These are phyloP conservation scores for Suillus brevipes DNA, from an alignment of 768 basidiomycete genomes.

Conservation along the genomic window DNA sequence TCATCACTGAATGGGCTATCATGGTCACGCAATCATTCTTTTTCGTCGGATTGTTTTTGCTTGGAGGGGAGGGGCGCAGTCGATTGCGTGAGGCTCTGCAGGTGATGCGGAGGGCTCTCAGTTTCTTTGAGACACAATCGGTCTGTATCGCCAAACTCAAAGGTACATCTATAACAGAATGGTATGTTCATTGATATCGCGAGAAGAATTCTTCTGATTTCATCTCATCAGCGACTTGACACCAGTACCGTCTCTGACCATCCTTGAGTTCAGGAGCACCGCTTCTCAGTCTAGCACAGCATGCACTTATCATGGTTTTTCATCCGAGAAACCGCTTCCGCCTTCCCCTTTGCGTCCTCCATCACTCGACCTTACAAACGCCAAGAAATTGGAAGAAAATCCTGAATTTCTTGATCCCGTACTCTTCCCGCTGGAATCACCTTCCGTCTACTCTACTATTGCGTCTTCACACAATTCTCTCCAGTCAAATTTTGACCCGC, in stretches of 20 bases:
- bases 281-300: slow-evolving; percentile 14
- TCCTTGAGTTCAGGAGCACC: slow-evolving; percentile 24
- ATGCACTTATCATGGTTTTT: slow-evolving; percentile 8
- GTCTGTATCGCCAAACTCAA: neutral
- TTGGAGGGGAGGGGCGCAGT: slow-evolving; percentile 38
- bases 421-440: slow-evolving; percentile 26
- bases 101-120: neutral
- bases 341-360: slow-evolving; percentile 7
- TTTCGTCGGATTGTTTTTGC: slow-evolving; percentile 59
- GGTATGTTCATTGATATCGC: neutral
- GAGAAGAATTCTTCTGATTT: slow-evolving; percentile 10
- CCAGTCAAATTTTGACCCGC: slow-evolving; percentile 27
- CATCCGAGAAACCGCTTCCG: slow-evolving; percentile 12
- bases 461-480: slow-evolving; percentile 36
- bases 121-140: neutral
- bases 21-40: slow-evolving; percentile 35
- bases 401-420: slow-evolving; percentile 16
- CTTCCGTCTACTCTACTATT: slow-evolving; percentile 19
- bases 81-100: slow-evolving; percentile 6
- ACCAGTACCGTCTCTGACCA: slow-evolving; percentile 20
- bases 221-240: slow-evolving; percentile 15
- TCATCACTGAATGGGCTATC: slow-evolving; percentile 30
- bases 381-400: slow-evolving; percentile 12
- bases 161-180: neutral
- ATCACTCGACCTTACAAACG: slow-evolving; percentile 6